phyloP scores from a whole-genome alignment of 2,329 filamentous ascomycete genomes.

The Trichoderma afroharzianum region DNA sequence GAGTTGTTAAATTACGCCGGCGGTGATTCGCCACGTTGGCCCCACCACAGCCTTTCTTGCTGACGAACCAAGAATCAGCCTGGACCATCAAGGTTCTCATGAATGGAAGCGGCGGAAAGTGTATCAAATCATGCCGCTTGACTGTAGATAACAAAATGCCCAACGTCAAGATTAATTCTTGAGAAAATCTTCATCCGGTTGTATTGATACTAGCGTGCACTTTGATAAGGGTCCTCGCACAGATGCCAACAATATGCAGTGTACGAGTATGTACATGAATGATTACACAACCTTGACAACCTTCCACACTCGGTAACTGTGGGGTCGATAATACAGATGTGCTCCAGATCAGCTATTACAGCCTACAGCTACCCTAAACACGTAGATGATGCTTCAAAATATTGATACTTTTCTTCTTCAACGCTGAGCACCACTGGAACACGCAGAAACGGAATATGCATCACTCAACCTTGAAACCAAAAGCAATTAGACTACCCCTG shows the following conservation, averaged over 20 bases:
- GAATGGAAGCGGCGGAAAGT: neutral
- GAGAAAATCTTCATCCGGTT: neutral
- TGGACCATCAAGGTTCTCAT: conserved; percentile 11
- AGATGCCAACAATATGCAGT: neutral
- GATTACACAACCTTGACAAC: neutral
- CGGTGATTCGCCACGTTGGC: neutral
- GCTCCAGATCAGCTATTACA: neutral
- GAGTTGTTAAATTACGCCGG: neutral
- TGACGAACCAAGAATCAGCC: neutral
- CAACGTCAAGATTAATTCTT: neutral
- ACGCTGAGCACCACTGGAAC: neutral
- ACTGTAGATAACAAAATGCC: neutral
- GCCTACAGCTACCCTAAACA: neutral
- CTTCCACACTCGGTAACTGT: neutral
- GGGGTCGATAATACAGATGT: neutral
- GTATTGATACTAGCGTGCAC: neutral
- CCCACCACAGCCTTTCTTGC: neutral
- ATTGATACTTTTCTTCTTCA: neutral
- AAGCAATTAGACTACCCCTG: neutral
- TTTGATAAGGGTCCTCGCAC: neutral
- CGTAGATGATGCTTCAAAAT: neutral
- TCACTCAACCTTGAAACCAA: neutral
- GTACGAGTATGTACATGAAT: neutral
- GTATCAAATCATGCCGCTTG: neutral
- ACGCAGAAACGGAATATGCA: neutral